Evolutionary conservation across 768 basidiomycete species (phyloP).

Genomic region (Stropharia rugosoannulata): DNA sequence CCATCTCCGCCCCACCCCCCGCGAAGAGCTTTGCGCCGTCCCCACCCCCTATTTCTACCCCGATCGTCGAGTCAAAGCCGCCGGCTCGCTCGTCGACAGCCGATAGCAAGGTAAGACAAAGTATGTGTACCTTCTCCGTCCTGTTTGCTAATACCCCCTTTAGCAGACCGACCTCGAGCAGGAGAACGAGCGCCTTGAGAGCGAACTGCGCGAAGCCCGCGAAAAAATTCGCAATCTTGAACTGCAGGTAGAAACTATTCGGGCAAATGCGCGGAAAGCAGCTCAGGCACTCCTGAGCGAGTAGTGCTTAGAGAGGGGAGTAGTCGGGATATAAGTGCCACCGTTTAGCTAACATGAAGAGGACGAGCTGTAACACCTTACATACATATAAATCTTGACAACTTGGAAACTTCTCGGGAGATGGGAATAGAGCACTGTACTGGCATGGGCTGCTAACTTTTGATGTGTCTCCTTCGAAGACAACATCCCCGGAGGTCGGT

Average conservation of each 20-base stretch:
- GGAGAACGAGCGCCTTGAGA: conserved; percentile 63
- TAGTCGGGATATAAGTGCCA: too few species aligned
- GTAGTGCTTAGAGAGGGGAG: conserved; percentile 12
- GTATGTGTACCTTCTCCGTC: not conserved
- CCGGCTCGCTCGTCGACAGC: conserved; percentile 19
- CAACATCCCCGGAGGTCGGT: too few species aligned
- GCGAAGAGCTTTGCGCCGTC: conserved; percentile 20
- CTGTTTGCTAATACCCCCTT: not conserved
- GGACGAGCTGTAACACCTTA: too few species aligned
- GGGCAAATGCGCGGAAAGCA: conserved; percentile 75
- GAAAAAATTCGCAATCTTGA: conserved; percentile 84
- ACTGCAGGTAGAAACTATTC: conserved; percentile 74
- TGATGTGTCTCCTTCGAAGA: too few species aligned
- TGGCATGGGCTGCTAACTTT: too few species aligned
- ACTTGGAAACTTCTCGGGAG: too few species aligned
- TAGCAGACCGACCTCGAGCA: conserved; percentile 29
- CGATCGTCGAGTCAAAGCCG: conserved; percentile 15
- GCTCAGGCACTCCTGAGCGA: conserved; percentile 57
- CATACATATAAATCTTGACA: too few species aligned
- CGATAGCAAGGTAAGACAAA: conserved; percentile 18
- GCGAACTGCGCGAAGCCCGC: conserved; percentile 75
- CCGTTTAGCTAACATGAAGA: too few species aligned
- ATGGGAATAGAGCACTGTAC: too few species aligned
- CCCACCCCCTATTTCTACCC: conserved; percentile 16
- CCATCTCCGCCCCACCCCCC: not conserved